Evolutionary conservation across 2,329 filamentous ascomycete species (phyloP).

Genomic region (Aspergillus uvarum): DNA sequence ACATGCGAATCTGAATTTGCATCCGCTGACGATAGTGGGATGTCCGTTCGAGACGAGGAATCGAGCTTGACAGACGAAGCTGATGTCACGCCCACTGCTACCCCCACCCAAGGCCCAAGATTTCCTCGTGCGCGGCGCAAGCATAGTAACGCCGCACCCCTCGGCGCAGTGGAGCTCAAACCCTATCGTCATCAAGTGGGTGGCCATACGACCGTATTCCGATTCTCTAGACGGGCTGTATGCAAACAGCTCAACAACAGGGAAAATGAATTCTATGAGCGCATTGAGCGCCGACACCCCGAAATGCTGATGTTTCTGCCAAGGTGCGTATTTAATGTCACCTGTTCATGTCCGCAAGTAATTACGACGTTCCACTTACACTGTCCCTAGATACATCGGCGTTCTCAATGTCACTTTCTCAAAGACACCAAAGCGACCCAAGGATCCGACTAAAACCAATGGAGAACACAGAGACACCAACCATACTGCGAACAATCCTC

Average conservation of each 20-base stretch:
- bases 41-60: slow-evolving; percentile 51
- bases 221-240: slow-evolving; percentile 90
- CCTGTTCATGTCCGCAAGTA: background rate
- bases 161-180: slow-evolving; percentile 92
- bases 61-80: slow-evolving; percentile 57
- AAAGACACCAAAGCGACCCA: slow-evolving; percentile 68
- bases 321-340: slow-evolving; percentile 56
- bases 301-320: slow-evolving; percentile 88
- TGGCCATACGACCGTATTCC: slow-evolving; percentile 92
- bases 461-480: slow-evolving; percentile 19
- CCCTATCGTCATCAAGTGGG: slow-evolving; percentile 97
- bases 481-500: slow-evolving; percentile 4
- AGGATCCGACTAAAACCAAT: slow-evolving; percentile 38
- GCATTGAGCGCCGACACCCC: slow-evolving; percentile 85
- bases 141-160: slow-evolving; percentile 49
- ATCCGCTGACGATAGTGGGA: slow-evolving; percentile 44
- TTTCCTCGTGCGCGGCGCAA: slow-evolving; percentile 31
- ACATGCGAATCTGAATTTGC: slow-evolving; percentile 47
- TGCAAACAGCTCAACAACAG: slow-evolving; percentile 98
- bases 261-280: slow-evolving; percentile 98
- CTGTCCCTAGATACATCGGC: slow-evolving; percentile 75
- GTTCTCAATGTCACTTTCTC: slow-evolving; percentile 95
- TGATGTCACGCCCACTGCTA: slow-evolving; percentile 50
- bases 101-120: slow-evolving; percentile 37
- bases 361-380: slow-evolving; percentile 6